Conservation (phyloP, 495 filamentous ascomycete genomes). For the Eremomyces bilateralis region DNA sequence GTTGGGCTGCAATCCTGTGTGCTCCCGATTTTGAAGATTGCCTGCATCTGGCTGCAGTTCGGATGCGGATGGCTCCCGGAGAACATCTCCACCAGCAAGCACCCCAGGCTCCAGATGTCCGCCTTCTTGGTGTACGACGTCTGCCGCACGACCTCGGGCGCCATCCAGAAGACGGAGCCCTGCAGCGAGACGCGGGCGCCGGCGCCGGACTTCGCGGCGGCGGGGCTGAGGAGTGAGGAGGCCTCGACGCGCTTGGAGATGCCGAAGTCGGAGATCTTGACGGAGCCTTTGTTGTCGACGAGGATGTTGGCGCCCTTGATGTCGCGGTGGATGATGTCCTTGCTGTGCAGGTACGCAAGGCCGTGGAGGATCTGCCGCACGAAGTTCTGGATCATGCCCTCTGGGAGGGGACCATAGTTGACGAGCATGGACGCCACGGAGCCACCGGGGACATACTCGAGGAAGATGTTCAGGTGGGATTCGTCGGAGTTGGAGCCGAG, state of each 20-base stretch:
- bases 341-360: conserved; percentile 84
- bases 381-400: conserved; percentile 88
- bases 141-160: conserved; percentile 92
- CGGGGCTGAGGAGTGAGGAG: conserved; percentile 33
- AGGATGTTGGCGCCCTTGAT: conserved; percentile 98
- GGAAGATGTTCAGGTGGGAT: conserved; percentile 94
- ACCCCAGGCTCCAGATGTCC: conserved; percentile 98
- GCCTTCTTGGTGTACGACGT: conserved; percentile 96
- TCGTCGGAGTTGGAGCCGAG: conserved; percentile 82
- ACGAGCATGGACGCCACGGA: conserved; percentile 96
- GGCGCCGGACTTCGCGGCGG: conserved; percentile 28
- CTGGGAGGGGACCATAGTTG: conserved; percentile 84
- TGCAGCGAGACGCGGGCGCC: conserved; percentile 80
- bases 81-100: conserved; percentile 97
- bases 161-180: conserved; percentile 99
- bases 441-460: conserved; percentile 95
- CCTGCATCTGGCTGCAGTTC: conserved; percentile 88
- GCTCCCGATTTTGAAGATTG: conserved; percentile 89
- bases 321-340: conserved; percentile 94
- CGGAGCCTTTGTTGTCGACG: conserved; percentile 94
- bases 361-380: conserved; percentile 89
- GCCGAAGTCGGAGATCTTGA: conserved; percentile 99
- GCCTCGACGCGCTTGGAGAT: conserved; percentile 95
- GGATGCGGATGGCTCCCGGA: conserved; percentile 92
- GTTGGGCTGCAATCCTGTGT: conserved; percentile 67